Base-by-base conservation (phyloP, 108 stramenopile species). In the Epithemia pelagica region DNA sequence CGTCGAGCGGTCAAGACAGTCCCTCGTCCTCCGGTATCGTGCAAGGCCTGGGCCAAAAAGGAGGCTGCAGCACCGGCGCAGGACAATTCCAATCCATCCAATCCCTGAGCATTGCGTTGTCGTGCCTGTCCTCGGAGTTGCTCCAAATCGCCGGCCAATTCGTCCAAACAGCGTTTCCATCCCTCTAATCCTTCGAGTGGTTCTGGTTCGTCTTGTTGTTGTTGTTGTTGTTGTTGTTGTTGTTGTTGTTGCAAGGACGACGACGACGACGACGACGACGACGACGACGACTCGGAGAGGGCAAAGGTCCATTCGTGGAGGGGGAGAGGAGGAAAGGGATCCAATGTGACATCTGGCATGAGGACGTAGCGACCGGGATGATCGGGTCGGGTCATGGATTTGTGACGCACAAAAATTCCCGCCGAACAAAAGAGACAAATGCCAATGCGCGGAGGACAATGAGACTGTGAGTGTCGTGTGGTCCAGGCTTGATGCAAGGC, bases 41-140 rank as follows among this genome's bases (percentile, higher is more conserved):
- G 51, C 64, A 90, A 74, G 29, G 89, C 89, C 77, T 87, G 82
- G 0, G 74, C 68, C 54, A 90, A 70, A 61, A 83, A 85, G 26
- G 65, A 76, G 66, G 91, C n/a, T 15, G 89, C 92, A 1, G 92
- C 92, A 55, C 92, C 92, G 28, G 86, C 88, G 63, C 78, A 82
- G 18, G 71, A 67, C 28, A 80, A 52, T 23, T 59, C 28, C 56
- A 68, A 70, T 23, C 66, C 73, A 56, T 66, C 65, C 56, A 66
- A 28, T 20, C 65, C 65, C 21, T 57, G 30, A 22, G 65, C 53
- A 57, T 66, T 66, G 28, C 28, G n/a, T 56, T 19, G 28, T 27
- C 65, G 61, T 30, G 66, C 21, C 59, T 62, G 30, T n/a, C 31
- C 53, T 24, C 22, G n/a, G n/a, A 27, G 32, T 29, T 52, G 53